Evolutionary conservation across 2,329 filamentous ascomycete genomes (phyloP).

Genomic region (Malbranchea zuffiana): DNA sequence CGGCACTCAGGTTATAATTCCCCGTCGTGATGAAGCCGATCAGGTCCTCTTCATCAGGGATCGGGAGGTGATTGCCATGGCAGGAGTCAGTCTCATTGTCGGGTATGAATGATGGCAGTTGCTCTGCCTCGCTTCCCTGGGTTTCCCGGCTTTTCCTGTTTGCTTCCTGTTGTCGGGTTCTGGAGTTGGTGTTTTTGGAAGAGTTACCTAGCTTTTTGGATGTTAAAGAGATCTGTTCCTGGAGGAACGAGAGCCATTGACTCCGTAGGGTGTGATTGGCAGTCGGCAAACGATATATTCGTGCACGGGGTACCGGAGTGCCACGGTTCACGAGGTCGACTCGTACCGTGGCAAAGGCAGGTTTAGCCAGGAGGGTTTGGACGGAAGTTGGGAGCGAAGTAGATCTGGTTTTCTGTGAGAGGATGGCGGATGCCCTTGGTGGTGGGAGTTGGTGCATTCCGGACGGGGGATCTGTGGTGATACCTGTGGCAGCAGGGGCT

Average conservation of each 20-base stretch:
- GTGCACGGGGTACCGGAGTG: constrained; percentile 57
- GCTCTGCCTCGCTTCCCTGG: constrained; percentile 9
- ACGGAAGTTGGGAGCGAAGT: constrained; percentile 10
- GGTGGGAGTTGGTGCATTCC: constrained; percentile 33
- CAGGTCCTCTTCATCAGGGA: constrained; percentile 65
- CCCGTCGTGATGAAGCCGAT: constrained; percentile 87
- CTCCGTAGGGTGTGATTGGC: constrained; percentile 44
- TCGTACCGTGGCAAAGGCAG: constrained; percentile 48
- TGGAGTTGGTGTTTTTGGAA: constrained; percentile 17
- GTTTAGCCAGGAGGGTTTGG: constrained; percentile 16
- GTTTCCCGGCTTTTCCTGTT: constrained; percentile 10
- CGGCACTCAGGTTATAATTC: constrained; percentile 67
- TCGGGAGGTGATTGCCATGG: constrained; percentile 37
- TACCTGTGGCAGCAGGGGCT: constrained; percentile 5
- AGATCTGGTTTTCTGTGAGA: constrained; percentile 20
- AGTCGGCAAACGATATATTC: constrained; percentile 76
- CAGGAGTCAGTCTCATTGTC: constrained; percentile 31
- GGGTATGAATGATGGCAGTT: constrained; percentile 38
- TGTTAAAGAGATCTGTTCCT: constrained; percentile 1
- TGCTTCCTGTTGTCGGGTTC: constrained; percentile 16
- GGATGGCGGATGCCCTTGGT: constrained; percentile 26
- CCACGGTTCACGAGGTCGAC: constrained; percentile 61
- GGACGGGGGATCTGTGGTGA: constrained; percentile 19
- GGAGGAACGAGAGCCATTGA: constrained; percentile 52
- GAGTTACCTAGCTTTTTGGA: neutral